phyloP scores from a whole-genome alignment of 192 early-diverging fungal species.

The Pilaira anomala region DNA sequence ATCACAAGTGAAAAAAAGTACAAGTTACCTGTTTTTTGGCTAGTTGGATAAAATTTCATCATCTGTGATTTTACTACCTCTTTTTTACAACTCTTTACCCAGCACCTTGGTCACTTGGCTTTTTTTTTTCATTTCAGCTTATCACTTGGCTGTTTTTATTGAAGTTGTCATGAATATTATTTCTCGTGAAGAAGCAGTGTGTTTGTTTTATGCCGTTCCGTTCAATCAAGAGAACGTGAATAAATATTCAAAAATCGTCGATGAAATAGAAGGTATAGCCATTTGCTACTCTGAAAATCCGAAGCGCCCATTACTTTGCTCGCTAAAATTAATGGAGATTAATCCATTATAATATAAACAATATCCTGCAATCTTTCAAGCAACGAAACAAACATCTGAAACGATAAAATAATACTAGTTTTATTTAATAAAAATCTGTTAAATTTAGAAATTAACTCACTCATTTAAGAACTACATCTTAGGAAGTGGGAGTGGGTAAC shows the following conservation, averaged over 20 bases:
- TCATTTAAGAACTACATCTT: constrained; percentile 7
- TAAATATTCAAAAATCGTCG: constrained; percentile 17
- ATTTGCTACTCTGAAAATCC: constrained; percentile 19
- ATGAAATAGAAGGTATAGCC: constrained; percentile 18
- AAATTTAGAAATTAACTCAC: constrained; percentile 16
- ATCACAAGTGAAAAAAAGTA: no score
- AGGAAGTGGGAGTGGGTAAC: constrained; percentile 3
- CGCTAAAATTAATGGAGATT: constrained; percentile 10
- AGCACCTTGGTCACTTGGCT: no score
- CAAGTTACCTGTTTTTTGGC: no score
- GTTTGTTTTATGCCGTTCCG: constrained; percentile 4
- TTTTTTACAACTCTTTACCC: no score
- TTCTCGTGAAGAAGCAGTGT: constrained; percentile 5
- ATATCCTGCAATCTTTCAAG: constrained; percentile 17
- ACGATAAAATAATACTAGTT: constrained; percentile 14
- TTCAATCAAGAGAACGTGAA: constrained; percentile 11
- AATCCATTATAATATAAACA: constrained; percentile 8
- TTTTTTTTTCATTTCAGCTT: constrained; percentile 1
- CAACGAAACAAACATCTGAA: constrained; percentile 15
- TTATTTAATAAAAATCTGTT: constrained; percentile 9
- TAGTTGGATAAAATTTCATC: no score
- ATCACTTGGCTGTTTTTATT: background rate
- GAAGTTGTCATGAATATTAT: background rate
- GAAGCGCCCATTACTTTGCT: constrained; percentile 2
- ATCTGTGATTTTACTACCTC: no score